A percentile compares a stretch with the other conserved stretches of the same genome.
Conservation (phyloP, 176 grass and related monocot genomes). For the Poa annua region DNA sequence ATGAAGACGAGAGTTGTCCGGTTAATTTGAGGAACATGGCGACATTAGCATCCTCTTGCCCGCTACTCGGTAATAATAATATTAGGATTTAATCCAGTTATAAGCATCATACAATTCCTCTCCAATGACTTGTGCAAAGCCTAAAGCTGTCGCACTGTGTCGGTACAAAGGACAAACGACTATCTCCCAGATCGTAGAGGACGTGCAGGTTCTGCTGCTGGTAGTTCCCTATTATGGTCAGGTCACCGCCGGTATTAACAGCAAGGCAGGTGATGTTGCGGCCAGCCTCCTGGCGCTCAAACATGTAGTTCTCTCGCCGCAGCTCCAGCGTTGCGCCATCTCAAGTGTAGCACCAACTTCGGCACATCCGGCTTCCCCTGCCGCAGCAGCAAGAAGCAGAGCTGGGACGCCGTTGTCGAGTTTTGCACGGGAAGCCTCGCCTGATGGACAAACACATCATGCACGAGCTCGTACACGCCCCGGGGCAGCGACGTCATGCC, state of each 20-base stretch:
- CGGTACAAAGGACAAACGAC: background rate
- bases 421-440: constrained; percentile 34
- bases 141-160: background rate
- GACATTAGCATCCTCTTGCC: background rate
- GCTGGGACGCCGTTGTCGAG: background rate
- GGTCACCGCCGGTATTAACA: constrained; percentile 9
- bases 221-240: constrained; percentile 60
- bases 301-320: constrained; percentile 64
- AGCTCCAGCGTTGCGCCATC: constrained; percentile 61
- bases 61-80: background rate
- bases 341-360: constrained; percentile 53
- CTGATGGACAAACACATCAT: constrained; percentile 40
- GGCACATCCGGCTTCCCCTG: constrained; percentile 35
- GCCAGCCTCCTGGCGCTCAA: constrained; percentile 3
- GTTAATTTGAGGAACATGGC: background rate
- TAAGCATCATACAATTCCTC: background rate
- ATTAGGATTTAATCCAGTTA: background rate
- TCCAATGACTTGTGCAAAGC: background rate
- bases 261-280: constrained; percentile 25
- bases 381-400: constrained; percentile 48
- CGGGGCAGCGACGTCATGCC: constrained; percentile 37
- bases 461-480: constrained; percentile 36
- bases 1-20: background rate
- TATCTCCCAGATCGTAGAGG: constrained; percentile 55
- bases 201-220: constrained; percentile 75